These are phyloP conservation scores for Gaeumannomyces sp. DNA, from an alignment of 2,329 filamentous ascomycete species.

Conservation along the genomic window DNA sequence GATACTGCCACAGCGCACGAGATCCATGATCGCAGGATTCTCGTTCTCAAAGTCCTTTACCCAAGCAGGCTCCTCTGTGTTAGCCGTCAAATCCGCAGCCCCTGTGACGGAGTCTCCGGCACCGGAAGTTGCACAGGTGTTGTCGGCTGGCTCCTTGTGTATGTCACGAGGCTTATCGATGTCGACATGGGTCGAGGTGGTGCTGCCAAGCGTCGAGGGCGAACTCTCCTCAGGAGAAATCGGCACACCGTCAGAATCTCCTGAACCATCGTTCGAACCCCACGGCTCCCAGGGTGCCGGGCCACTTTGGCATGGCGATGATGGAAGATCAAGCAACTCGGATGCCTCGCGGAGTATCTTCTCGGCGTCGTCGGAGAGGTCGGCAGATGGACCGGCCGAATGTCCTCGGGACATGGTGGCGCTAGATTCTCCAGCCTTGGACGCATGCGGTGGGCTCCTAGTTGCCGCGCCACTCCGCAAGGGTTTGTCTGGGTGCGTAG, in stretches of 20 bases:
- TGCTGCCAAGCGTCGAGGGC: not conserved
- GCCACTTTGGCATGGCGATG: not conserved
- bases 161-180: not conserved
- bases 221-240: not conserved
- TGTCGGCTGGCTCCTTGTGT: not conserved
- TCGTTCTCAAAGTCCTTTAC: conserved; percentile 14
- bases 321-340: conserved; percentile 1
- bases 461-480: no score
- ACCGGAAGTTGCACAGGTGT: not conserved
- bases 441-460: not conserved
- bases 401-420: not conserved
- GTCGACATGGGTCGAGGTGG: not conserved
- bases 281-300: not conserved
- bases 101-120: not conserved
- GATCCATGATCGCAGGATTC: conserved; percentile 21
- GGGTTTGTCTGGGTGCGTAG: no score
- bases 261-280: not conserved
- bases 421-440: not conserved
- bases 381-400: not conserved
- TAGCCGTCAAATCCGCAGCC: not conserved
- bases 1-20: conserved; percentile 16
- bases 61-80: conserved; percentile 18
- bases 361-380: not conserved
- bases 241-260: not conserved
- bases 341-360: conserved; percentile 5